phyloP scores from a whole-genome alignment of 768 basidiomycete species.

The Tricholoma bakamatsutake region DNA sequence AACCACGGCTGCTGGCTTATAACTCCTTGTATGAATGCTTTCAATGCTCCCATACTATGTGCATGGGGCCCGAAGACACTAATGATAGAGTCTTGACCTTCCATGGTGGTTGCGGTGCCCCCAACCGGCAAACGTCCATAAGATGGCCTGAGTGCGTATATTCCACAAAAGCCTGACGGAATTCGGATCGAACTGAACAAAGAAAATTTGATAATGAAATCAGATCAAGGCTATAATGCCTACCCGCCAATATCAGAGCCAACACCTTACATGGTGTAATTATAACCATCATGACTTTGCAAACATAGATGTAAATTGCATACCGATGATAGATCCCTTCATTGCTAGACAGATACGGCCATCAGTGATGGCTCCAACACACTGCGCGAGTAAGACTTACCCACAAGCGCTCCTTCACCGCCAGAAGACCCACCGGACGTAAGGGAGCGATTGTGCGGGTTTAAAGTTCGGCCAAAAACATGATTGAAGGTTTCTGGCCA shows the following conservation, averaged over 20 bases:
- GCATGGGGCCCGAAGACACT: constrained; percentile 76
- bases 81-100: constrained; percentile 65
- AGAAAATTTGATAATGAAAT: not conserved
- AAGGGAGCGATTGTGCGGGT: constrained; percentile 67
- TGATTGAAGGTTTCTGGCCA: constrained; percentile 76
- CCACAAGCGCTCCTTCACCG: constrained; percentile 78
- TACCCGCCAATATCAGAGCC: constrained; percentile 83
- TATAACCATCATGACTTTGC: not conserved
- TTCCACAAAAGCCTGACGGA: constrained; percentile 59
- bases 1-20: constrained; percentile 58
- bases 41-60: constrained; percentile 52
- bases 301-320: not conserved
- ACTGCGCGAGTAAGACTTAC: constrained; percentile 19
- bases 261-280: constrained; percentile 42
- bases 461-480: constrained; percentile 72
- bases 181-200: constrained; percentile 58
- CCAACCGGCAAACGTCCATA: constrained; percentile 65
- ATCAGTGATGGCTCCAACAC: not conserved
- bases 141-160: constrained; percentile 69
- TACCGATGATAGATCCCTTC: constrained; percentile 40
- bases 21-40: constrained; percentile 60
- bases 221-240: not conserved
- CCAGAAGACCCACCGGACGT: constrained; percentile 81
- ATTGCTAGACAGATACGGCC: constrained; percentile 23
- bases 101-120: constrained; percentile 56